These are phyloP conservation scores for Saturnispora kantuleensis DNA, from an alignment of 805 yeast genomes.

Conservation along the genomic window DNA sequence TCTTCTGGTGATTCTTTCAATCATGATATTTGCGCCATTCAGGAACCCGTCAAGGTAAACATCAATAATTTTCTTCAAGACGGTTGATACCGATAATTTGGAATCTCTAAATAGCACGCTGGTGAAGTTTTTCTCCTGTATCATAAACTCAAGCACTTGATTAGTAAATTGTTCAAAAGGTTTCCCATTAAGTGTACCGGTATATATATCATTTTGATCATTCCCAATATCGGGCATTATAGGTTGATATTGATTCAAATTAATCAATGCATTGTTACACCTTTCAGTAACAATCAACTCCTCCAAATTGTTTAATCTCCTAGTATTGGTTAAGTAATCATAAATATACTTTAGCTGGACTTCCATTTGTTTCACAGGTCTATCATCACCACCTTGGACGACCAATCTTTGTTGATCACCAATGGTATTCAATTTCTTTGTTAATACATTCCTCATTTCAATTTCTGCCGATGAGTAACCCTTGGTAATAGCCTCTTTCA, in stretches of 20 bases:
- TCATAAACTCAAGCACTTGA: constrained; percentile 9
- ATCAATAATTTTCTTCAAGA: constrained; percentile 55
- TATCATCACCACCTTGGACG: constrained; percentile 20
- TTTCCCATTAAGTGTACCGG: constrained; percentile 15
- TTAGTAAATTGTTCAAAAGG: constrained; percentile 15
- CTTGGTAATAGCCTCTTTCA: constrained; percentile 48
- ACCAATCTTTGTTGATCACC: constrained; percentile 5
- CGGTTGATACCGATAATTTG: constrained; percentile 26
- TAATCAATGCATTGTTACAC: constrained; percentile 25
- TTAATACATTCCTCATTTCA: constrained; percentile 41
- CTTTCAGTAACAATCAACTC: constrained; percentile 35
- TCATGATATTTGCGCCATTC: constrained; percentile 29
- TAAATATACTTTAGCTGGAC: constrained; percentile 34
- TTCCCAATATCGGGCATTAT: constrained; percentile 22
- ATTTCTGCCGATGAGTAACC: constrained; percentile 49
- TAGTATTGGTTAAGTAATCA: constrained; percentile 32
- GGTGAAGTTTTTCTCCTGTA: constrained; percentile 15
- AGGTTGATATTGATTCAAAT: constrained; percentile 37
- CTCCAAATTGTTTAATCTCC: constrained; percentile 20
- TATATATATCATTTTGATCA: constrained; percentile 25
- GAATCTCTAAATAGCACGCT: constrained; percentile 26
- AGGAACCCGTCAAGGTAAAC: constrained; percentile 32
- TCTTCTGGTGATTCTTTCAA: constrained; percentile 32
- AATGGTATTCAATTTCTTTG: constrained; percentile 30
- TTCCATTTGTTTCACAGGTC: constrained; percentile 26